Evolutionary conservation across 108 stramenopile genomes (phyloP), one percentile per base, ranked within the genome.

Genomic region (Hondaea fermentalgiana): DNA sequence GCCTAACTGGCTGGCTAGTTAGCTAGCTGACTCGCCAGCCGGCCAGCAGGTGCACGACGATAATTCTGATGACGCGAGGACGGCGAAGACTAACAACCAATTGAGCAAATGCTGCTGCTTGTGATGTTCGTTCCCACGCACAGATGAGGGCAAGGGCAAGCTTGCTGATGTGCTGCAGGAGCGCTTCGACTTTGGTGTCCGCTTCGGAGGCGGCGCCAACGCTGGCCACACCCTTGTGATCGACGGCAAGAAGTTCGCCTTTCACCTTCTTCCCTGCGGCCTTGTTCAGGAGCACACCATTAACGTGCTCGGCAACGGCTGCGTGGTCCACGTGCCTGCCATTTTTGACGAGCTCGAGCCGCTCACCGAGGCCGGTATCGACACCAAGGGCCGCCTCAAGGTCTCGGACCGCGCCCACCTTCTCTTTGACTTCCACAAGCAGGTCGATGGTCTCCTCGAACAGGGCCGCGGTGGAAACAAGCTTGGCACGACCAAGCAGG

Each of bases 121-220:
- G 35, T 35, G 35, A 59, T 23, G n/a, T n/a, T 59, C n/a, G n/a
- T 59, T n/a, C 59, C 2, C 59, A 59, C 3, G 3, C 76, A 45
- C 4, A 83, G 99, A 99, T 91, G 99, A 99, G 92, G 99, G 99
- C 60, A 99, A 99, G 93, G 99, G 99, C 88, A 99, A 99, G 91
- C 95, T 99, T n/a, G 98, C 97, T 10, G 98, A 98, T 90, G 95
- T 98, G 69, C 93, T 98, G 29, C 94, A 94, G 88, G 94, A 96
- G 91, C 93, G 87, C 94, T 71, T 98, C 90, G 97, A 98, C 93
- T 96, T 98, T 88, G 97, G 97, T 91, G 97, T 97, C 19, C 97
- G 99, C 60, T 98, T 99, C 60, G 96, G 87, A 51, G 71, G 97
- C 42, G 98, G 98, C 72, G 96, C 96, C 87, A 98, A 98, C 94